Evolutionary conservation across 768 basidiomycete genomes (phyloP), one percentile per base, ranked within the genome.

Genomic region (Cystobasidium onofrii): DNA sequence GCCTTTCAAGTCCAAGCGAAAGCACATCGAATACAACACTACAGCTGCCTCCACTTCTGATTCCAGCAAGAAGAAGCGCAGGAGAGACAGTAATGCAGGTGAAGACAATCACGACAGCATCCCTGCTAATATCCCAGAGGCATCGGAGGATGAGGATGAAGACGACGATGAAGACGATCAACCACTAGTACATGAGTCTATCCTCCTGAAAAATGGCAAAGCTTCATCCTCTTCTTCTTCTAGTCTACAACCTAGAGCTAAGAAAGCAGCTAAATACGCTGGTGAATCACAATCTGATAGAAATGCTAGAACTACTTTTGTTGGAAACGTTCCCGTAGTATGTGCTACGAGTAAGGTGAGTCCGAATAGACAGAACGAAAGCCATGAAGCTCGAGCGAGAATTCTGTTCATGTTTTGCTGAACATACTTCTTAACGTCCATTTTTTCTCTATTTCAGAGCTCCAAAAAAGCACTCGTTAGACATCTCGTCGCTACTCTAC

Each of bases 281-380:
- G 44, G 50, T 25, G 65, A 36, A 29, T 34, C 64, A 2, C 64
- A 10, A 17, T 29, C 65, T 31, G 65, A 44, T 36, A 67, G 52
- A 41, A 88, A 96, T 77, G 85, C 85, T 20, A 86, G 95, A 31
- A 97, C 95, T 4, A 84, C 97, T 60, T 99, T 99, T 81, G 83
- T 99, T 17, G 94, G 94, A 1, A 97, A 97, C 79, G 83, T 99
- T 1, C 86, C 88, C 0, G 82, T 89, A 0, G 88, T 90, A 9
- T 86, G 90, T 23, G 88, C 87, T 20, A 88, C 89, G 60, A 87
- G 86, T 78, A 88, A 87, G 82, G 94, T 93, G 75, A 25, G n/a
- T 60, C 69, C n/a, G n/a, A n/a, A n/a, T n/a, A n/a, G n/a, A n/a
- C n/a, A n/a, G n/a, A n/a, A n/a, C n/a, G n/a, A n/a, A n/a, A n/a